A percentile compares a stretch with the other conserved stretches of the same genome.
These are phyloP conservation scores for Mycena filopes DNA, from an alignment of 768 basidiomycete genomes.

Conservation along the genomic window DNA sequence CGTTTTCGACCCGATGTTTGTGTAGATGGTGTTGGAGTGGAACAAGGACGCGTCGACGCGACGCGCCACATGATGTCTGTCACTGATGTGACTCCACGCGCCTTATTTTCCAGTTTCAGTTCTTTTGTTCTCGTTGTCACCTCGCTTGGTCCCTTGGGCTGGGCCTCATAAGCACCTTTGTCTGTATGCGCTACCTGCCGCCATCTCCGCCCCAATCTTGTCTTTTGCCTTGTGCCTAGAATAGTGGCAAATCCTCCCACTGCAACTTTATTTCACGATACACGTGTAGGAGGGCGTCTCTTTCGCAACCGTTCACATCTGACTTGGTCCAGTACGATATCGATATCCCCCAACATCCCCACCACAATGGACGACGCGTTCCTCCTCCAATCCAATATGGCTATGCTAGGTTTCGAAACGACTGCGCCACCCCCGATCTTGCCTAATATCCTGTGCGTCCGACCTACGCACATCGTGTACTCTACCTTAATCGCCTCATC, in stretches of 20 bases:
- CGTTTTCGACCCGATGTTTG: too few species aligned
- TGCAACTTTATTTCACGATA: neutral
- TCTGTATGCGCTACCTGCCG: too few species aligned
- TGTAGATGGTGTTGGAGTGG: too few species aligned
- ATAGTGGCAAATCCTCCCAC: neutral
- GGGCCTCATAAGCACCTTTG: too few species aligned
- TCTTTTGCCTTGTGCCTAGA: neutral
- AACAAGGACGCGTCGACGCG: too few species aligned
- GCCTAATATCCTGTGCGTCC: constrained; percentile 16
- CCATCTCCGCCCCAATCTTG: too few species aligned
- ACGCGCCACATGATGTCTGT: too few species aligned
- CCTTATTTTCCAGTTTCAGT: too few species aligned
- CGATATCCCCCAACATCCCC: neutral
- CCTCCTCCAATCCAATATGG: neutral
- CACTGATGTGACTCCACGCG: too few species aligned
- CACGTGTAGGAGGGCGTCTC: constrained; percentile 7
- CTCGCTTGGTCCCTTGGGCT: too few species aligned
- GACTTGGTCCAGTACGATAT: neutral
- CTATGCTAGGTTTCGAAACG: neutral
- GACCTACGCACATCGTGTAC: neutral
- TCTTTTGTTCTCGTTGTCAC: too few species aligned
- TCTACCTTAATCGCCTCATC: neutral
- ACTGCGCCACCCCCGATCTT: neutral
- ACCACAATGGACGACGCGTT: constrained; percentile 9
- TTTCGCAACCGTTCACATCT: neutral